Conservation (phyloP, 352 stramenopile species). For the Vaucheria bursata region DNA sequence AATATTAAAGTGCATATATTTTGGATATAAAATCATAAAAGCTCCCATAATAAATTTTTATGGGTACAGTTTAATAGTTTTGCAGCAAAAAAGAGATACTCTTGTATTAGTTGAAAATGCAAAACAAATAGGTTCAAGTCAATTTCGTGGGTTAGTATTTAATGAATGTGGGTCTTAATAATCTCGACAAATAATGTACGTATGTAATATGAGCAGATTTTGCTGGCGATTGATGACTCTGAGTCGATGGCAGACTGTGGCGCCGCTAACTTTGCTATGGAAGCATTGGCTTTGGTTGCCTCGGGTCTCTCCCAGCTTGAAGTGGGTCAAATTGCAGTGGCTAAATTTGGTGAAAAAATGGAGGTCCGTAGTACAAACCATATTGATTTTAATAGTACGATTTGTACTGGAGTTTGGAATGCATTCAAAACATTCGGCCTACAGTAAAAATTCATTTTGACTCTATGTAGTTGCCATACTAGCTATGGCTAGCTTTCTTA, state of each 20-base stretch:
- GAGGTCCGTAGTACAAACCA: too few relatives aligned
- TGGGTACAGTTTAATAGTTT: too few relatives aligned
- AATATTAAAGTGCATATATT: too few relatives aligned
- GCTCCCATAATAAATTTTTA: too few relatives aligned
- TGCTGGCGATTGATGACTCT: conserved; percentile 98
- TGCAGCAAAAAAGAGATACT: too few relatives aligned
- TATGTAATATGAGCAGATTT: conserved; percentile 62
- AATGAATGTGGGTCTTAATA: too few relatives aligned
- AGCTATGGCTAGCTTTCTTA: conserved; percentile 54
- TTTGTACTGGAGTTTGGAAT: conserved; percentile 89
- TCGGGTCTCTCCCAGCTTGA: conserved; percentile 95
- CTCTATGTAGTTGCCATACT: neutral
- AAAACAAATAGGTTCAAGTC: too few relatives aligned
- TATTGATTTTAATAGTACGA: conserved; percentile 89
- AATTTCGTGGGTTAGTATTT: too few relatives aligned
- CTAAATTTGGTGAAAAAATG: conserved; percentile 75
- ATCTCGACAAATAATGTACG: too few relatives aligned
- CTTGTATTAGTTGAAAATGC: too few relatives aligned
- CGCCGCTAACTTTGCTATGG: conserved; percentile 83
- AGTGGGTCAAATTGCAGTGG: conserved; percentile 82
- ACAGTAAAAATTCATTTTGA: conserved; percentile 9
- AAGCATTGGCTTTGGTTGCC: conserved; percentile 89
- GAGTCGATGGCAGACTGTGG: conserved; percentile 97
- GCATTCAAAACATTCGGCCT: too few relatives aligned
- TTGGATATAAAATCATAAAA: too few relatives aligned